phyloP scores from a whole-genome alignment of 257 asterid species.

The Schizonepeta tenuifolia region DNA sequence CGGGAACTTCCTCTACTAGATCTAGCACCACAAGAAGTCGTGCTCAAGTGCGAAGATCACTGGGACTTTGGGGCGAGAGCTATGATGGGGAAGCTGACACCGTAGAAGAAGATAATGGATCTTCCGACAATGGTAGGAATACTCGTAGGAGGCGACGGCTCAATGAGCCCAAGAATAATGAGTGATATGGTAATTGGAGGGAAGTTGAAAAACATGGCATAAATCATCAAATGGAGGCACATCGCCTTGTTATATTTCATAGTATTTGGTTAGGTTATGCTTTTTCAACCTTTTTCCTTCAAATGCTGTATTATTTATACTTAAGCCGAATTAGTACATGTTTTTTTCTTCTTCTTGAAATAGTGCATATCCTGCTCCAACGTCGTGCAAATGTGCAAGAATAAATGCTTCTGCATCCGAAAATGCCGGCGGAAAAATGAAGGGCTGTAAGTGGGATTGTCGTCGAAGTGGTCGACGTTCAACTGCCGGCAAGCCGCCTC shows the following conservation, averaged over 20 bases:
- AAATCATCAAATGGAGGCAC: not conserved
- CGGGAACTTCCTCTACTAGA: slow-evolving; percentile 54
- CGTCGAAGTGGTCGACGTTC: too few species aligned
- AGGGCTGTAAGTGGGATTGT: too few species aligned
- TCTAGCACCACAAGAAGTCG: slow-evolving; percentile 56
- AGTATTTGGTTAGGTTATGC: slow-evolving; percentile 3
- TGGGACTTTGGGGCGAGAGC: slow-evolving; percentile 73
- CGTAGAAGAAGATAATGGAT: slow-evolving; percentile 37
- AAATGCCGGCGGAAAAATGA: too few species aligned
- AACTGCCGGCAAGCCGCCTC: too few species aligned
- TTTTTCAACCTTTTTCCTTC: not conserved
- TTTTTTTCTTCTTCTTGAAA: not conserved
- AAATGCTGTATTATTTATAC: not conserved
- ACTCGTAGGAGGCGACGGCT: slow-evolving; percentile 38
- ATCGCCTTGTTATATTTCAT: slow-evolving; percentile 16
- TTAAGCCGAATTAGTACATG: not conserved
- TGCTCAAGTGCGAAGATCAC: slow-evolving; percentile 52
- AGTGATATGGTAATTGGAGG: slow-evolving; percentile 7
- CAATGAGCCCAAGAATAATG: slow-evolving; percentile 21
- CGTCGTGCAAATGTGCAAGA: too few species aligned
- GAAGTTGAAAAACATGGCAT: not conserved
- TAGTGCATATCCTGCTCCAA: too few species aligned
- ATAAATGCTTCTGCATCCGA: too few species aligned
- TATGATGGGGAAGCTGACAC: slow-evolving; percentile 55
- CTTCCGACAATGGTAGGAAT: slow-evolving; percentile 26